These are phyloP conservation scores for Pestalotiopsis sp. DNA, from an alignment of 2,329 filamentous ascomycete species.

Conservation along the genomic window DNA sequence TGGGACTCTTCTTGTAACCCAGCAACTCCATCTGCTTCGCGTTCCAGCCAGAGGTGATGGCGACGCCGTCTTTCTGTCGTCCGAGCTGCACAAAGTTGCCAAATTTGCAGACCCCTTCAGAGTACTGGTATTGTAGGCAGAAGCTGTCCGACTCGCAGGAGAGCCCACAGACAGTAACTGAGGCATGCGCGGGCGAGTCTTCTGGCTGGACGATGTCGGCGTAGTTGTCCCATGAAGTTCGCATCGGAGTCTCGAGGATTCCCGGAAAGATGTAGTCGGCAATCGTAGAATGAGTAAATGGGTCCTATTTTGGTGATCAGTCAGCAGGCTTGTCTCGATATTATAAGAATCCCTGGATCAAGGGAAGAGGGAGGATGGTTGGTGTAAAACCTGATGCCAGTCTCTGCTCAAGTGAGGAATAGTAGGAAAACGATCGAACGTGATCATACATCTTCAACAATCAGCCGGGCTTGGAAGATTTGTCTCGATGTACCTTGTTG, in stretches of 20 bases:
- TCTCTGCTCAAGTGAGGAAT: no score
- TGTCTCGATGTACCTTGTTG: background rate
- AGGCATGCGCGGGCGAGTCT: background rate
- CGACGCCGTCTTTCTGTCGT: background rate
- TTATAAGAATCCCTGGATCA: no score
- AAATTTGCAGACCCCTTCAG: background rate
- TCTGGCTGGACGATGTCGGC: background rate
- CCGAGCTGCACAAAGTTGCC: background rate
- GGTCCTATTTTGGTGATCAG: background rate
- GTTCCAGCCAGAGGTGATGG: background rate
- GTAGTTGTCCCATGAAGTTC: background rate
- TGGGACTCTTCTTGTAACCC: background rate
- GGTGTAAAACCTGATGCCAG: no score
- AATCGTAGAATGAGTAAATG: background rate
- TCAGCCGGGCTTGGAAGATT: no score
- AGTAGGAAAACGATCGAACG: no score
- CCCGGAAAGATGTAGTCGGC: background rate
- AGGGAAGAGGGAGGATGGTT: no score
- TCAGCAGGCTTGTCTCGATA: background rate
- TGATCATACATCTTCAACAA: no score
- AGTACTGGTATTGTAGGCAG: slow-evolving; percentile 2
- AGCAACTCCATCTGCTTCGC: background rate
- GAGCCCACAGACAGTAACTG: background rate
- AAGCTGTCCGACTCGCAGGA: background rate
- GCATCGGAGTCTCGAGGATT: background rate